A percentile compares a stretch with the other conserved stretches of the same genome.
phyloP scores from a whole-genome alignment of 2,329 filamentous ascomycete species.

The Alternaria sp. region DNA sequence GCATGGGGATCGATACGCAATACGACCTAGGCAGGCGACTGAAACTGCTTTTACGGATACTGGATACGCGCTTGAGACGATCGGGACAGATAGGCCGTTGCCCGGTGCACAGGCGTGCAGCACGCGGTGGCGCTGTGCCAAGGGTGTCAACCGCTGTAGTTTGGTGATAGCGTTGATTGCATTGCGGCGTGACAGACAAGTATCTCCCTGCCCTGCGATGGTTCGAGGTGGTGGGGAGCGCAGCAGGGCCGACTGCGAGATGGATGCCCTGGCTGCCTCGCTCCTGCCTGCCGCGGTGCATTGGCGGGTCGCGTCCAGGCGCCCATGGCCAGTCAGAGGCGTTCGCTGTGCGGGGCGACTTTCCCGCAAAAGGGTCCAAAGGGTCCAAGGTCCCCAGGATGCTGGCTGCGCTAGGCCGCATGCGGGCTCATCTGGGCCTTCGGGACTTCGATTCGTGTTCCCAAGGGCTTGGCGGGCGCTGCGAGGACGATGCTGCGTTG shows the following conservation, averaged over 20 bases:
- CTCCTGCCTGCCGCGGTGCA: neutral
- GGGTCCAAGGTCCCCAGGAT: constrained; percentile 10
- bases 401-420: neutral
- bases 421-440: neutral
- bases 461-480: constrained; percentile 6
- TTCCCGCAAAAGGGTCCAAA: neutral
- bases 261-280: neutral
- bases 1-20: constrained; percentile 10
- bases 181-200: neutral
- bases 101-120: neutral
- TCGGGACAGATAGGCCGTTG: constrained; percentile 1
- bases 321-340: neutral
- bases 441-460: neutral
- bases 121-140: neutral
- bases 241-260: neutral
- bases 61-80: neutral
- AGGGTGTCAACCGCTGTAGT: neutral
- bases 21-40: constrained; percentile 9
- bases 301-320: neutral
- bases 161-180: neutral
- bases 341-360: neutral
- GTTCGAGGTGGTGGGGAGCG: neutral
- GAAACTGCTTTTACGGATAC: constrained; percentile 3
- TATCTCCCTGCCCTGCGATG: neutral
- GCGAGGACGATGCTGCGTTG: neutral